phyloP scores from a whole-genome alignment of 2,329 filamentous ascomycete species.

The Sporothrix brasiliensis region DNA sequence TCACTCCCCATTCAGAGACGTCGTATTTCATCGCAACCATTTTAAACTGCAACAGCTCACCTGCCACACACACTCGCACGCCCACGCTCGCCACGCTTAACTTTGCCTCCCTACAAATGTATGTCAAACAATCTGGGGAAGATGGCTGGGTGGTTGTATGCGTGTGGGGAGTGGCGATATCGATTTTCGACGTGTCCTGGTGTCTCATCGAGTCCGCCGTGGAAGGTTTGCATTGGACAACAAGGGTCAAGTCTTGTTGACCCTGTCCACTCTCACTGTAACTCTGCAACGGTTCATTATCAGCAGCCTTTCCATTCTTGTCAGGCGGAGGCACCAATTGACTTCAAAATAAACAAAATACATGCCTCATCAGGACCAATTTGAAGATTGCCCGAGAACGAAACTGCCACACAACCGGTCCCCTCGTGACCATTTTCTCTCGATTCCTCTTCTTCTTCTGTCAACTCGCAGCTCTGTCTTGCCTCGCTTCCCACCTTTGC shows the following conservation, averaged over 20 bases:
- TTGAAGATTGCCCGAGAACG: not conserved
- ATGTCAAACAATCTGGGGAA: slow-evolving; percentile 7
- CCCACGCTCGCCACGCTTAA: not conserved
- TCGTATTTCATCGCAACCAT: not conserved
- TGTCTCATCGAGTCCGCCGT: not conserved
- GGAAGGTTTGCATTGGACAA: not conserved
- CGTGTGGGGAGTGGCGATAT: slow-evolving; percentile 1
- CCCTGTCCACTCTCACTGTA: no score
- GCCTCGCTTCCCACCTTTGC: not conserved
- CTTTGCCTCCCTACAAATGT: not conserved
- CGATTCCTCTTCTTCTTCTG: not conserved
- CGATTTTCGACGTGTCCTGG: no score
- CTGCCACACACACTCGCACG: not conserved
- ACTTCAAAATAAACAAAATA: not conserved
- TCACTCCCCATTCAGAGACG: not conserved
- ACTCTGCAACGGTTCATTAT: no score
- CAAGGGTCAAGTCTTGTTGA: slow-evolving; percentile 1
- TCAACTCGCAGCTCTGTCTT: not conserved
- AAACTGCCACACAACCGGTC: not conserved
- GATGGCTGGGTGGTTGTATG: not conserved
- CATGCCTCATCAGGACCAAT: not conserved
- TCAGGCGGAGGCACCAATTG: not conserved
- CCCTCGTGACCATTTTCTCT: not conserved
- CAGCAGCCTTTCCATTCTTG: no score
- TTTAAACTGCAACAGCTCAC: not conserved